Conservation (phyloP, 1,139 yeast genomes). For the Kluyveromyces marxianus region DNA sequence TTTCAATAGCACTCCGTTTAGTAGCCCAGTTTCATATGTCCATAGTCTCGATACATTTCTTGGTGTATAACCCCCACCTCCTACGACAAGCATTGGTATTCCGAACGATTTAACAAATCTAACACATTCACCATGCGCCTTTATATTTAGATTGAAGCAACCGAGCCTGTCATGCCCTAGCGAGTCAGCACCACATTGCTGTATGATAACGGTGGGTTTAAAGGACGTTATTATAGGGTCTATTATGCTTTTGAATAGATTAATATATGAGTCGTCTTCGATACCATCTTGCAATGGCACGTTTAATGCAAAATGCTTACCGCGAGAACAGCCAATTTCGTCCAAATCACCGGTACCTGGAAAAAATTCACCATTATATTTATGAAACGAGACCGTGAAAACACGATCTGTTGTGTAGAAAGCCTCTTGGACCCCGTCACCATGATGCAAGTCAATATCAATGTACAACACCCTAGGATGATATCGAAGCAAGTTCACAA, state of each 20-base stretch:
- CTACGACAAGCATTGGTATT: constrained; percentile 81
- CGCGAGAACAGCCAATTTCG: constrained; percentile 81
- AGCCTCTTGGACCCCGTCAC: constrained; percentile 98
- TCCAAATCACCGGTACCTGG: constrained; percentile 92
- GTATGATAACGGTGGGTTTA: constrained; percentile 88
- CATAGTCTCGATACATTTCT: constrained; percentile 90
- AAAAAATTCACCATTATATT: constrained; percentile 90
- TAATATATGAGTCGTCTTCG: constrained; percentile 82
- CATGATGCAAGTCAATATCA: constrained; percentile 94
- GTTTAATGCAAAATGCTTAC: constrained; percentile 78
- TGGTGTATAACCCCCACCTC: constrained; percentile 98
- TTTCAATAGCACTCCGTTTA: constrained; percentile 71
- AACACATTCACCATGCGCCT: constrained; percentile 94
- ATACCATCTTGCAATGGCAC: constrained; percentile 96
- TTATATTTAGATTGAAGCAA: constrained; percentile 82
- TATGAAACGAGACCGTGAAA: constrained; percentile 92
- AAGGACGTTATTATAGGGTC: constrained; percentile 77
- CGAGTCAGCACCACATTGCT: constrained; percentile 97
- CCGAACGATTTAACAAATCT: constrained; percentile 79
- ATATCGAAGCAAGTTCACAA: constrained; percentile 70
- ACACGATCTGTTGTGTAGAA: constrained; percentile 92
- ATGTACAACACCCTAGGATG: constrained; percentile 90
- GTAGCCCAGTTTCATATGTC: constrained; percentile 89
- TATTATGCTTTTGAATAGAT: constrained; percentile 72
- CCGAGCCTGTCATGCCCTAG: constrained; percentile 90